Base-by-base conservation (phyloP, 331 rosid genomes). In the Stylosanthes scabra region DNA sequence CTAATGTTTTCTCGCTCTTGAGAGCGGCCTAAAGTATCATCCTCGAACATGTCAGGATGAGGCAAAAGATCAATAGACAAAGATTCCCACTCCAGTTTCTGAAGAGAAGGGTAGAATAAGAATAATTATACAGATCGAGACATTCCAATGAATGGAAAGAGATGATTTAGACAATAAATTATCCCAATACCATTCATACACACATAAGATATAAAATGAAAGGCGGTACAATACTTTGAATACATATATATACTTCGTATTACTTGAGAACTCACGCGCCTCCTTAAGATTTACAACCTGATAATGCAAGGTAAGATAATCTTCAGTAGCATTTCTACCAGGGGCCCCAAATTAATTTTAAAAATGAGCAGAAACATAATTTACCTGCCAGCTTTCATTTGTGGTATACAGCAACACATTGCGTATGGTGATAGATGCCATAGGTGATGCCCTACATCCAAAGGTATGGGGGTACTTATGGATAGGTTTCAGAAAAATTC, bases 31-130 rank as follows among this genome's bases (percentile, higher is more conserved):
- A 89, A 75, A 76, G 83, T 85, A n/a, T 91, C 88, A 79, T 90
- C 99, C 82, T 83, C 82, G 82, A 94, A 94, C 97, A 94, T 94
- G 86, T 94, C 97, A 70, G 99, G 99, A 84, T 94, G 99, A 78
- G 99, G 99, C 84, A 94, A 88, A 81, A 94, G 97, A 88, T 94
- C 99, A 45, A 94, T 84, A 72, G 96, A 94, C 86, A 94, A n/a
- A n/a, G 93, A 91, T 74, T 88, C 96, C 99, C 99, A 94, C 85
- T 84, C 96, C 86, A 94, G 89, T 87, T 89, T 94, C 99, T 94
- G 83, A 41, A 88, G 82, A 83, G 74, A 75, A 80, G 20, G 34
- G 6, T 3, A 65, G 76, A 41, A 72, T 29, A 29, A 29, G 34
- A 29, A n/a, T n/a, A n/a, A n/a, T n/a, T n/a, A n/a, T n/a, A n/a